Conservation (phyloP, 305 asterid genomes). For the Fraxinus platypoda region DNA sequence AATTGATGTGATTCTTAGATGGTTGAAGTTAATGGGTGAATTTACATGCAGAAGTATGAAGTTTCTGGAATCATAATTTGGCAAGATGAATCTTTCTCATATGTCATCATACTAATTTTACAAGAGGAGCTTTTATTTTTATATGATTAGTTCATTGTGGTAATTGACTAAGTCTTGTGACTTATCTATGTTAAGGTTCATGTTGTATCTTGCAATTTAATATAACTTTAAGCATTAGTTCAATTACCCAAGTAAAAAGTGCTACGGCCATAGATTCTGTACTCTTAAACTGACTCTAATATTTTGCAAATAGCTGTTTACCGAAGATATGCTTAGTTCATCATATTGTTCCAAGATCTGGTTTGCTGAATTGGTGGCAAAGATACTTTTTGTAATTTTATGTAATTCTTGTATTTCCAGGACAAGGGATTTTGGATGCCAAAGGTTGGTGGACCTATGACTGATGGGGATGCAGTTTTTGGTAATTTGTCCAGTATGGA, state of each 20-base stretch:
- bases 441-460: conserved; percentile 56
- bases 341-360: not conserved
- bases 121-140: not conserved
- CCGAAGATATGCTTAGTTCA: conserved; percentile 1
- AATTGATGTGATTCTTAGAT: conserved; percentile 7
- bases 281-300: not conserved
- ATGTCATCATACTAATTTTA: not conserved
- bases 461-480: conserved; percentile 56
- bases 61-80: not conserved
- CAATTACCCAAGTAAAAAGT: not conserved
- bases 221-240: not conserved
- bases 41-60: not conserved
- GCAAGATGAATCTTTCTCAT: not conserved
- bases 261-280: not conserved
- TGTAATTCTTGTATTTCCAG: conserved; percentile 37
- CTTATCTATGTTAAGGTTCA: not conserved
- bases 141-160: conserved; percentile 3
- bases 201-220: not conserved
- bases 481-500: conserved; percentile 61
- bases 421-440: conserved; percentile 83
- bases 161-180: not conserved
- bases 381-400: conserved; percentile 5
- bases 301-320: not conserved
- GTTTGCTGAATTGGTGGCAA: not conserved
- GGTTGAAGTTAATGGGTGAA: conserved; percentile 11